Evolutionary conservation across 2,329 filamentous ascomycete genomes (phyloP), one percentile per base, ranked within the genome.

Genomic region (Volutella citrinella): DNA sequence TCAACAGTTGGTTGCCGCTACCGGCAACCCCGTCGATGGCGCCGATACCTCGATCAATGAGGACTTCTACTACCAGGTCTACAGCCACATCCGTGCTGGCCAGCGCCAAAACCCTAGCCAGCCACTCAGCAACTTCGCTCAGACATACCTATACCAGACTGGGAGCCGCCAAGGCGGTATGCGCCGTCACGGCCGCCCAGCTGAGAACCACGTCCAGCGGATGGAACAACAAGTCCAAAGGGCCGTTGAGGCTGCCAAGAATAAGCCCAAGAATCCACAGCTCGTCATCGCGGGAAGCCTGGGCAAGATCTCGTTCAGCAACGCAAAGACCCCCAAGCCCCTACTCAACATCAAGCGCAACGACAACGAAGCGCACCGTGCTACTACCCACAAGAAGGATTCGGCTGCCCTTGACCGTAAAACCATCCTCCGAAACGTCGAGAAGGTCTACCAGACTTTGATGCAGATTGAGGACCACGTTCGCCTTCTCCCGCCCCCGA

Each of bases 161-260:
- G 91, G 91, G 18, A 87, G 84, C 48, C 82, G 90, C 14, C 80
- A 89, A 46, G 84, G 85, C 34, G 79, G 77, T 25, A 77, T 79
- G 56, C 74, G 89, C 43, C 79, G 89, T 45, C 81, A 93, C 49
- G 80, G 82, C 41, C 78, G 88, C 39, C 87, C 84, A 26, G 89
- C 87, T 13, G 93, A 98, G 60, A 98, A 96, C 58, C 93, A 98
- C 56, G 87, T 97, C 68, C 93, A 97, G 60, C 84, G 93, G 35
- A 98, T 98, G 93, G 91, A 98, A 63, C 93, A 98, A 63, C 93
- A 98, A 63, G 94, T 98, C 10, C 91, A 96, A 60, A 82, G 93
- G 36, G 93, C 93, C 16, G 93, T 98, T 1, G 93, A 98, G 57
- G 93, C 93, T 2, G 93, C 93, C 32, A 98, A 97, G 69, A 87